Base-by-base conservation (phyloP, 163 green algal species). In the Volvox carteri region DNA sequence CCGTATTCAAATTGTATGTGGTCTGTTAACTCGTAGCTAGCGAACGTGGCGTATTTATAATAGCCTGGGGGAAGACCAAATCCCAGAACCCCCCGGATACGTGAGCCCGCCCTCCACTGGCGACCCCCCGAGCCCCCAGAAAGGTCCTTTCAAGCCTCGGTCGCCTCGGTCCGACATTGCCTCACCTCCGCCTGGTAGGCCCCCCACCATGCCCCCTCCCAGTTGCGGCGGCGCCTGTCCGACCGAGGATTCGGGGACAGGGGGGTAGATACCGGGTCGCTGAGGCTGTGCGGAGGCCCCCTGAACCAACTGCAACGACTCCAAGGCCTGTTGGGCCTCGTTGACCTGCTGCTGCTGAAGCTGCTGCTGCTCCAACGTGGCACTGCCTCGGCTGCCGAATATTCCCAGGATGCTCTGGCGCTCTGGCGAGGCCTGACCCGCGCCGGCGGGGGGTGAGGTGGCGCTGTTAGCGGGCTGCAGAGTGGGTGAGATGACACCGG, bases 381-480 rank as follows among this genome's bases (percentile, higher is more conserved):
- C 42, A 41, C 56, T 62, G 25, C 28, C 67, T 23, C 74, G 74
- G 44, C 44, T 30, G 44, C 44, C n/a, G 16, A 81, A 81, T 1
- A 81, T 25, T n/a, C 74, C 74, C 25, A 81, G 28, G 41, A 81
- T 48, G 74, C 74, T 9, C 44, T 46, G 74, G 44, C 74, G 74
- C 74, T 81, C 74, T 9, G 74, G 74, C 6, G 74, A 81, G 33
- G 25, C 48, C 42, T 37, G 41, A 23, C 41, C 42, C 41, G 41
- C 16, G 8, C 72, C 42, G 72, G 19, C 7, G 54, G n/a, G n/a
- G n/a, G n/a, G n/a, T n/a, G n/a, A n/a, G n/a, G n/a, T n/a, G n/a
- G n/a, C n/a, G n/a, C n/a, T n/a, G n/a, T n/a, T n/a, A n/a, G n/a
- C n/a, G n/a, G n/a, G n/a, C n/a, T n/a, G n/a, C n/a, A n/a, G n/a